A percentile compares a stretch with the other conserved stretches of the same genome.
phyloP scores from a whole-genome alignment of 306 rosid species.

The Cucumis melo region DNA sequence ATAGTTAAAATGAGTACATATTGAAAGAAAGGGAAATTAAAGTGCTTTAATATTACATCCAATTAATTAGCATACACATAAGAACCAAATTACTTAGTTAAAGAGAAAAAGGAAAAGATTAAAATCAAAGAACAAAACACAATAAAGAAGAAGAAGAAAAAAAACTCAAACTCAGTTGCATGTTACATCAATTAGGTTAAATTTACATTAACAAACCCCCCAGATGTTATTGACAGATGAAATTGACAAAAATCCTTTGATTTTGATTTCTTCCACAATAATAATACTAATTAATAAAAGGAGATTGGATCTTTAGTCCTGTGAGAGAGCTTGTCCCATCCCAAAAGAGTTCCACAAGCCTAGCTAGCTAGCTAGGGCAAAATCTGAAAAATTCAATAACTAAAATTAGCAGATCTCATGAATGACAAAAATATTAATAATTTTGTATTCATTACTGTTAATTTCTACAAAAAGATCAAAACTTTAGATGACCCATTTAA shows the following conservation, averaged over 20 bases:
- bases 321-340: background rate
- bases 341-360: background rate
- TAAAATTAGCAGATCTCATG: background rate
- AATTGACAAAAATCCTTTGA: background rate
- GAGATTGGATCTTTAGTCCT: background rate
- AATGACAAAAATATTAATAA: background rate
- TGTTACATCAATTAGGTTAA: background rate
- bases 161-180: background rate
- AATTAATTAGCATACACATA: background rate
- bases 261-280: background rate
- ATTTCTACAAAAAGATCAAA: background rate
- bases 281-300: background rate
- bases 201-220: background rate
- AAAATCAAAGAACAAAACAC: background rate
- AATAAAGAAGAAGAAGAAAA: background rate
- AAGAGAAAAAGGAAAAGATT: background rate
- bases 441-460: background rate
- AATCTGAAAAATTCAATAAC: background rate
- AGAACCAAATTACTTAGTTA: background rate
- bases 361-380: constrained; percentile 1
- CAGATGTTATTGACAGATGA: background rate
- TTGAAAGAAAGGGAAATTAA: background rate
- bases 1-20: background rate
- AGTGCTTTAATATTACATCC: background rate
- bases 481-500: background rate